Evolutionary conservation across 768 basidiomycete genomes (phyloP), one percentile per base, ranked within the genome.

Genomic region (Albatrellus ellisii): DNA sequence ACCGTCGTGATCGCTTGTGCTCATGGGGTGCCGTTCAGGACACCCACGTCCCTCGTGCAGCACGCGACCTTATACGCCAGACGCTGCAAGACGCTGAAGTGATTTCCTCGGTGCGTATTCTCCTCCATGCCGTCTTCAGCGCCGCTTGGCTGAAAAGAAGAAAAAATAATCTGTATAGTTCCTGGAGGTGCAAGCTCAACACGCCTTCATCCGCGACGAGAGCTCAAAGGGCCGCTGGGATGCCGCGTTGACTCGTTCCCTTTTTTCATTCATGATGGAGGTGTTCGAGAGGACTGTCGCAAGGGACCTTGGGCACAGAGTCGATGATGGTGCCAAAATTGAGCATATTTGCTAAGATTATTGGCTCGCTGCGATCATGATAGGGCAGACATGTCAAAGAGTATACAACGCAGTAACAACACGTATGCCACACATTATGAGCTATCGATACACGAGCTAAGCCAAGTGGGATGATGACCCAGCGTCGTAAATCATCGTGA

Each of bases 181-280:
- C 59, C 63, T 95, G 45, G 94, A 98, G 59, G 89, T 97, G 11
- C 90, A 95, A 59, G 94, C 92, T 0, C 92, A 98, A 54, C 92
- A 97, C 51, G 94, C 94, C 3, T 97, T 97, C 61, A 81, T 97
- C 46, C 78, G 92, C 4, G 91, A 94, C 57, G 88, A 91, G 53
- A 71, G 73, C 6, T 87, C 83, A 24, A 97, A 95, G 58, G 92
- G 89, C 2, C 73, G 94, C 41, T 98, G 90, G 90, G 94, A 98
- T 54, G 89, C 90, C 6, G 91, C 91, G 0, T 63, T 97, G 39
- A 89, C 86, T 0, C 69, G 74, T 38, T 79, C 79, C 17, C 56
- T 90, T 25, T 91, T 91, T 57, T 62, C 64, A 1, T 85, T 81
- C 59, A 84, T 95, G 87, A 69, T 97, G 70, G 92, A 97, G 56